Conservation (phyloP, 192 early-diverging fungal species). For the Chytriomyces sp. region DNA sequence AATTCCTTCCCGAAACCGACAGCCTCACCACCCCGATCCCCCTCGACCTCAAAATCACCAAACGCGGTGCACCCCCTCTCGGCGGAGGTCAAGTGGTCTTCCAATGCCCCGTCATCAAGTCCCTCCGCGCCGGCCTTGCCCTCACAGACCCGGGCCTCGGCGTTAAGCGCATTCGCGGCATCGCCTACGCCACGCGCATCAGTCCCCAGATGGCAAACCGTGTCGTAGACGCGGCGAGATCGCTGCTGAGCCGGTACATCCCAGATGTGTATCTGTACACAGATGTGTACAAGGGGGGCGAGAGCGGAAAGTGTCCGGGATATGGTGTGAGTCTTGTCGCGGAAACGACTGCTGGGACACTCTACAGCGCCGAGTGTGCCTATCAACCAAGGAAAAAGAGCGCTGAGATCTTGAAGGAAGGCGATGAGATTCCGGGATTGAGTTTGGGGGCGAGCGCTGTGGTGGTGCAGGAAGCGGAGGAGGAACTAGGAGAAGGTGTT, state of each 20-base stretch:
- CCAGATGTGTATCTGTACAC: conserved; percentile 98
- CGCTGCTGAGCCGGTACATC: conserved; percentile 87
- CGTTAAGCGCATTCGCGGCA: conserved; percentile 93
- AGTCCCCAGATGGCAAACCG: conserved; percentile 95
- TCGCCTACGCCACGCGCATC: conserved; percentile 89
- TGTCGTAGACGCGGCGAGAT: conserved; percentile 82
- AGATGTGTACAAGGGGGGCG: conserved; percentile 95
- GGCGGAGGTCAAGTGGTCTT: conserved; percentile 93
- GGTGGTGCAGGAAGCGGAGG: background rate
- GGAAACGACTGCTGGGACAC: conserved; percentile 81
- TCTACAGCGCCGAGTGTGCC: conserved; percentile 85
- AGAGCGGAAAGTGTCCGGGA: conserved; percentile 87
- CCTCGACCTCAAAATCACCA: conserved; percentile 64
- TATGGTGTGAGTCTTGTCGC: conserved; percentile 92
- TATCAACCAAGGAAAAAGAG: conserved; percentile 57
- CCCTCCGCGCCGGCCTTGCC: conserved; percentile 70
- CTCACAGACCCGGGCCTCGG: conserved; percentile 78
- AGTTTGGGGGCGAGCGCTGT: conserved; percentile 14
- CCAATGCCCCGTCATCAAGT: conserved; percentile 76
- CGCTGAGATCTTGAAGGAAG: conserved; percentile 5
- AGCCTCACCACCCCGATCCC: conserved; percentile 9
- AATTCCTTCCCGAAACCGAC: conserved; percentile 50
- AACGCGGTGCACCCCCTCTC: conserved; percentile 84
- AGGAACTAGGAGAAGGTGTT: conserved; percentile 6
- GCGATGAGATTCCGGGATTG: conserved; percentile 17